These are phyloP conservation scores for Gnomoniopsis sp. DNA, from an alignment of 2,329 filamentous ascomycete species.

Conservation along the genomic window DNA sequence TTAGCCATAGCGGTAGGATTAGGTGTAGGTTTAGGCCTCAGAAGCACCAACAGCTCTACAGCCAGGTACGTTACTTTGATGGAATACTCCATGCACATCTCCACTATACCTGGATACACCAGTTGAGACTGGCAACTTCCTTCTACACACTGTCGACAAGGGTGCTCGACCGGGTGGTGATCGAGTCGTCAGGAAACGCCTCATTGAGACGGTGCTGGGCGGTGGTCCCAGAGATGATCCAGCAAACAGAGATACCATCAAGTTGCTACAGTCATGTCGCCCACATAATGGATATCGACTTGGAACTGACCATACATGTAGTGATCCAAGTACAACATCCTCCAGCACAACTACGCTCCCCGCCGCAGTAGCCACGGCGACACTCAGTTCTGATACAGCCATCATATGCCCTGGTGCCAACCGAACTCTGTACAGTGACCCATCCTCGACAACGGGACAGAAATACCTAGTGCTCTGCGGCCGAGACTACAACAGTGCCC, in stretches of 20 bases:
- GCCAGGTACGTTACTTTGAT: neutral
- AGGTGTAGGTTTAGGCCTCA: conserved; percentile 28
- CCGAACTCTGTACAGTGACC: conserved; percentile 28
- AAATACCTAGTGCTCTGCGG: conserved; percentile 32
- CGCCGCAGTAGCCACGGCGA: conserved; percentile 14
- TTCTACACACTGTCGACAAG: neutral
- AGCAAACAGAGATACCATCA: neutral
- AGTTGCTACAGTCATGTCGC: neutral
- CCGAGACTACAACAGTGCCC: conserved; percentile 30
- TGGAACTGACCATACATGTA: neutral
- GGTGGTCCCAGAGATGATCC: too few species aligned
- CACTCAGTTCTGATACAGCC: neutral
- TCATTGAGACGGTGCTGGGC: too few species aligned
- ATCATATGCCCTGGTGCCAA: conserved; percentile 32
- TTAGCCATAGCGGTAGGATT: conserved; percentile 29
- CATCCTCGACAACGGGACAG: conserved; percentile 13
- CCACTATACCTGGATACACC: neutral
- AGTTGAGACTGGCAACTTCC: neutral
- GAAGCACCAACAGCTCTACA: neutral
- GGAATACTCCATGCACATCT: neutral
- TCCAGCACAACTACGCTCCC: conserved; percentile 10
- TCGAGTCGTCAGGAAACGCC: too few species aligned
- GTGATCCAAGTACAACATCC: neutral
- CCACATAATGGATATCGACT: neutral
- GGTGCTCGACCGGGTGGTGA: too few species aligned